Percentiles rank a stretch among this genome's conserved stretches.
Evolutionary conservation across 805 yeast species (phyloP).

Genomic region (Suhomyces sp.): DNA sequence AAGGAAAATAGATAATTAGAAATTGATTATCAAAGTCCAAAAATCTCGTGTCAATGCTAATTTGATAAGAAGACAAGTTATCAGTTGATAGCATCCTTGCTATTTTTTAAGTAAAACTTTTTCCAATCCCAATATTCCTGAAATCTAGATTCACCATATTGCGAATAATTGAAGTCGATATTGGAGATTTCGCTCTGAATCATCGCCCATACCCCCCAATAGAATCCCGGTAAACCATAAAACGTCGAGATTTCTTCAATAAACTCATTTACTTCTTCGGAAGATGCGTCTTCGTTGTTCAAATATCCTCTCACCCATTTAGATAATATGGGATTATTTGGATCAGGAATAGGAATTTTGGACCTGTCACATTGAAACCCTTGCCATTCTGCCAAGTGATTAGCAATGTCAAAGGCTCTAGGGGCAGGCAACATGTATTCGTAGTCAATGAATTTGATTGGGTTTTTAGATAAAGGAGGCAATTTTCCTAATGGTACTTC

Average conservation of each 20-base stretch:
- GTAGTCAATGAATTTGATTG: conserved; percentile 64
- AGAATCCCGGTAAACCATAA: conserved; percentile 81
- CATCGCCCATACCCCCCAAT: conserved; percentile 84
- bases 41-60: not conserved
- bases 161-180: conserved; percentile 69
- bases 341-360: conserved; percentile 55
- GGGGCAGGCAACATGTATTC: conserved; percentile 75
- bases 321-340: conserved; percentile 43
- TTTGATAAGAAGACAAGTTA: not conserved
- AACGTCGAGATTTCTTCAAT: conserved; percentile 57
- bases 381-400: conserved; percentile 79
- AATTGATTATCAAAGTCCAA: no score
- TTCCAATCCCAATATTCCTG: conserved; percentile 75
- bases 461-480: conserved; percentile 28
- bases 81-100: not conserved
- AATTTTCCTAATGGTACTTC: conserved; percentile 13
- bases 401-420: conserved; percentile 71
- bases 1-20: no score
- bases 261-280: conserved; percentile 39
- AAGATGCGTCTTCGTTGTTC: conserved; percentile 26
- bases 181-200: conserved; percentile 68
- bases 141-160: conserved; percentile 58
- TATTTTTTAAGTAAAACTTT: conserved; percentile 13
- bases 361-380: conserved; percentile 70
- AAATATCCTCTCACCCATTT: conserved; percentile 63